These are phyloP conservation scores for Sorghum bicolor DNA, from an alignment of 176 grass and related monocot genomes.

Conservation along the genomic window DNA sequence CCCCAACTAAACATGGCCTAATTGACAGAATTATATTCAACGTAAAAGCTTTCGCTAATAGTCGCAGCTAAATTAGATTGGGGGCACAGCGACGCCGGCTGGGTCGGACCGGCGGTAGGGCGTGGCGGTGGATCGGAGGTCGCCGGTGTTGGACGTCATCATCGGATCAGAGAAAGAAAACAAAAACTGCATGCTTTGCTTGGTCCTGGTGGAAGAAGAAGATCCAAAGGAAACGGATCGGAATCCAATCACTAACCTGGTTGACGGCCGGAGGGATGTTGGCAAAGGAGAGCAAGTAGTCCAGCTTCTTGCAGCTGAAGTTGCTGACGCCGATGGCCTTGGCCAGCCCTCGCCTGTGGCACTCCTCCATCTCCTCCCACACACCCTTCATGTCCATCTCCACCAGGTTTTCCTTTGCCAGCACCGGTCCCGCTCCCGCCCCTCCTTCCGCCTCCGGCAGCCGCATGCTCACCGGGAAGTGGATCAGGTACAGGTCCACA, in stretches of 20 bases:
- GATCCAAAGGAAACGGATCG: too few species aligned
- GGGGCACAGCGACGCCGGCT: too few species aligned
- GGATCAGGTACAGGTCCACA: constrained; percentile 23
- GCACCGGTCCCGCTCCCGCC: background rate
- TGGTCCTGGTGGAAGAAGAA: too few species aligned
- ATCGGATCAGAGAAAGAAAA: too few species aligned
- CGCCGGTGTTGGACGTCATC: too few species aligned
- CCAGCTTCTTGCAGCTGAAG: constrained; percentile 29
- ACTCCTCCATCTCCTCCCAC: constrained; percentile 34
- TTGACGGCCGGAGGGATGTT: background rate
- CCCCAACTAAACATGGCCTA: too few species aligned
- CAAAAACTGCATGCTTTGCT: too few species aligned
- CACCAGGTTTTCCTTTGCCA: background rate
- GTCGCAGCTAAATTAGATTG: too few species aligned
- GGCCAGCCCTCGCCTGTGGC: constrained; percentile 2
- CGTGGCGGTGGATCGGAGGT: too few species aligned
- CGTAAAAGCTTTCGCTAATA: too few species aligned
- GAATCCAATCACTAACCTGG: background rate
- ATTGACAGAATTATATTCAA: too few species aligned
- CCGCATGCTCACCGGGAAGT: background rate
- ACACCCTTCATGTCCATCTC: constrained; percentile 10
- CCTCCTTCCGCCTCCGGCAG: background rate
- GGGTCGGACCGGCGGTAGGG: too few species aligned
- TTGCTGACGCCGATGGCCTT: constrained; percentile 32
- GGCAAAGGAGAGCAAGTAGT: background rate